Evolutionary conservation across 2,329 filamentous ascomycete species (phyloP).

Genomic region (Teratosphaeria destructans): DNA sequence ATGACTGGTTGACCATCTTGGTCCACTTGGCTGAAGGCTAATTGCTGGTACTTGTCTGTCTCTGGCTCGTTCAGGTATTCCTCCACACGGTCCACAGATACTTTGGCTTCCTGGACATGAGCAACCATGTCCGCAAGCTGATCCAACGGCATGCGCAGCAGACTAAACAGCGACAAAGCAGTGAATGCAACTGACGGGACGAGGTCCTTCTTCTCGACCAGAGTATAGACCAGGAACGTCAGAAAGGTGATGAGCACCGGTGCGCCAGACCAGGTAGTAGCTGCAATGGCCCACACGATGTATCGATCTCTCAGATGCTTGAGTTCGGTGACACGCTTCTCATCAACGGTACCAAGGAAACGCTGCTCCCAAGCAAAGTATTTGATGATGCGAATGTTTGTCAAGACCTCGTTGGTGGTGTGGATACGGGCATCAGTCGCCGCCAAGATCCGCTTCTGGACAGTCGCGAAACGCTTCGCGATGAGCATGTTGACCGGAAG

Average conservation of each 20-base stretch:
- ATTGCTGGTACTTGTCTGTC: slow-evolving; percentile 86
- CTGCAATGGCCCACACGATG: slow-evolving; percentile 81
- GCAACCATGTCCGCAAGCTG: slow-evolving; percentile 98
- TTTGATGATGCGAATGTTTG: slow-evolving; percentile 98
- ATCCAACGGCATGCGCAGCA: slow-evolving; percentile 85
- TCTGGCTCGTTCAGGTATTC: slow-evolving; percentile 89
- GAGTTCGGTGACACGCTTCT: slow-evolving; percentile 74
- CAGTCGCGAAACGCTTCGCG: slow-evolving; percentile 70
- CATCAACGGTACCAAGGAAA: slow-evolving; percentile 75
- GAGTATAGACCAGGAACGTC: slow-evolving; percentile 87
- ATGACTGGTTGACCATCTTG: slow-evolving; percentile 63
- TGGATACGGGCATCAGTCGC: slow-evolving; percentile 94
- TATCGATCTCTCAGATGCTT: slow-evolving; percentile 70
- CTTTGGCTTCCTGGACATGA: slow-evolving; percentile 93
- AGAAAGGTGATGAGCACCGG: slow-evolving; percentile 93
- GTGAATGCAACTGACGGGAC: slow-evolving; percentile 93
- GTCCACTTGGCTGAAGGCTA: slow-evolving; percentile 59
- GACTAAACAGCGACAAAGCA: slow-evolving; percentile 86
- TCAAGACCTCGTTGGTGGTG: slow-evolving; percentile 89
- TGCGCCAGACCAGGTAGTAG: slow-evolving; percentile 92
- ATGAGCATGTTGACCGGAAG: slow-evolving; percentile 85
- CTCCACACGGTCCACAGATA: slow-evolving; percentile 92
- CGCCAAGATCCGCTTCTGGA: slow-evolving; percentile 83
- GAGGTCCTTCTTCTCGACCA: slow-evolving; percentile 78
- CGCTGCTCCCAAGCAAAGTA: slow-evolving; percentile 98